Percentiles rank a stretch among this genome's conserved stretches.
Evolutionary conservation across 176 grass and related monocot genomes (phyloP).

Genomic region (Oryza glaberrima): DNA sequence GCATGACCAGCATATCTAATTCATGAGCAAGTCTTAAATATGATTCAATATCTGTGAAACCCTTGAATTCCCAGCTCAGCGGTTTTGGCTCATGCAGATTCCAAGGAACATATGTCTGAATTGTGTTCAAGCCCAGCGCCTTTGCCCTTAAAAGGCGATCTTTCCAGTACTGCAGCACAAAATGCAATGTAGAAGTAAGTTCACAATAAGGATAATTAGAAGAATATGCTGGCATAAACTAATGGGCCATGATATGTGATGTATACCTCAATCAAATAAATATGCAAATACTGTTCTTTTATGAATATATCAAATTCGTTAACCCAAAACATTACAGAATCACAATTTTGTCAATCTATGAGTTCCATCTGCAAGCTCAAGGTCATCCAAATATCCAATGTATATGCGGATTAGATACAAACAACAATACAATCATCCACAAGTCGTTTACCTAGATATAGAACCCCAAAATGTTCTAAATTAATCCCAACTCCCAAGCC

Average conservation of each 20-base stretch:
- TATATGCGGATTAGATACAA: not conserved
- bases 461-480: not conserved
- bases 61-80: constrained; percentile 63
- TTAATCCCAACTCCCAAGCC: not conserved
- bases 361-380: not conserved
- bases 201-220: constrained; percentile 14
- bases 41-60: constrained; percentile 68
- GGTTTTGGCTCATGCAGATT: constrained; percentile 87
- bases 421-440: not conserved
- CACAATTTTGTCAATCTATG: not conserved
- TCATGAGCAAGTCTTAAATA: constrained; percentile 88
- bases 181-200: constrained; percentile 30
- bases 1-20: constrained; percentile 88
- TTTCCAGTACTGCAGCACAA: constrained; percentile 77
- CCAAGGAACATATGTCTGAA: constrained; percentile 98
- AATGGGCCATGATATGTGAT: not conserved
- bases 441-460: not conserved
- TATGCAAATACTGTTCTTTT: not conserved
- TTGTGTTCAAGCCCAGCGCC: constrained; percentile 86
- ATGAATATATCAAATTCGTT: not conserved
- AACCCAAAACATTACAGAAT: not conserved
- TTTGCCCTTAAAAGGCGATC: constrained; percentile 90
- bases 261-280: not conserved
- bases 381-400: not conserved
- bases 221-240: not conserved